A percentile compares a stretch with the other conserved stretches of the same genome.
Conservation (phyloP, 2,329 filamentous ascomycete species). For the Diaporthe citriasiana region DNA sequence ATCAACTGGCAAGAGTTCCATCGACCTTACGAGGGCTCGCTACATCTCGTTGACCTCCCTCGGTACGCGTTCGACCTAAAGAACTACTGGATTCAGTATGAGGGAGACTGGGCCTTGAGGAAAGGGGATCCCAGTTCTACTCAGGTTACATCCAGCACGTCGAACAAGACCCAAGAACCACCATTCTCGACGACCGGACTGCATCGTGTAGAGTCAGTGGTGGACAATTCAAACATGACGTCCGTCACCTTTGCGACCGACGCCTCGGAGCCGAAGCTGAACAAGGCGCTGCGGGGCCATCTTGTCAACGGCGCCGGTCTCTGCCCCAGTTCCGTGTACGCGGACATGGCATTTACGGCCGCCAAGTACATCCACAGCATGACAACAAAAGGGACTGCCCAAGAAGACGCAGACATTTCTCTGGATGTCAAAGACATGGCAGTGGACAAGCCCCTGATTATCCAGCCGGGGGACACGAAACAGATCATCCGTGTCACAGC, state of each 20-base stretch:
- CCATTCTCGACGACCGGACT: neutral
- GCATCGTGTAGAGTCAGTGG: neutral
- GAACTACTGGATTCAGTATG: constrained; percentile 80
- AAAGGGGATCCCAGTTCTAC: constrained; percentile 33
- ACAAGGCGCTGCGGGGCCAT: constrained; percentile 48
- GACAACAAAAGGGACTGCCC: neutral
- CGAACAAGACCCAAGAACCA: constrained; percentile 18
- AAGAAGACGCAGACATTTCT: constrained; percentile 30
- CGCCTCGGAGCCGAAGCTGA: constrained; percentile 36
- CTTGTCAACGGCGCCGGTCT: constrained; percentile 51
- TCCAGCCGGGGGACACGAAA: neutral
- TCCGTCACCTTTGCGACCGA: constrained; percentile 46
- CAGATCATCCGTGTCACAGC: constrained; percentile 6
- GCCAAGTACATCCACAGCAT: constrained; percentile 48
- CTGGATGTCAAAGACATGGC: neutral
- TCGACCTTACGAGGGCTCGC: constrained; percentile 69
- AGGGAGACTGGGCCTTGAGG: constrained; percentile 69
- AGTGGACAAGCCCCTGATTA: constrained; percentile 4
- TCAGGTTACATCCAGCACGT: constrained; percentile 31
- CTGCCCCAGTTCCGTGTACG: constrained; percentile 50
- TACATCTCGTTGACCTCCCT: constrained; percentile 75
- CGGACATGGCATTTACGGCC: constrained; percentile 51
- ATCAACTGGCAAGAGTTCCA: constrained; percentile 75
- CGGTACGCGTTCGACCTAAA: constrained; percentile 79
- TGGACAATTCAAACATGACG: constrained; percentile 25